These are phyloP conservation scores for Eutrema salsugineum DNA, from an alignment of 441 rosid genomes.

Conservation along the genomic window DNA sequence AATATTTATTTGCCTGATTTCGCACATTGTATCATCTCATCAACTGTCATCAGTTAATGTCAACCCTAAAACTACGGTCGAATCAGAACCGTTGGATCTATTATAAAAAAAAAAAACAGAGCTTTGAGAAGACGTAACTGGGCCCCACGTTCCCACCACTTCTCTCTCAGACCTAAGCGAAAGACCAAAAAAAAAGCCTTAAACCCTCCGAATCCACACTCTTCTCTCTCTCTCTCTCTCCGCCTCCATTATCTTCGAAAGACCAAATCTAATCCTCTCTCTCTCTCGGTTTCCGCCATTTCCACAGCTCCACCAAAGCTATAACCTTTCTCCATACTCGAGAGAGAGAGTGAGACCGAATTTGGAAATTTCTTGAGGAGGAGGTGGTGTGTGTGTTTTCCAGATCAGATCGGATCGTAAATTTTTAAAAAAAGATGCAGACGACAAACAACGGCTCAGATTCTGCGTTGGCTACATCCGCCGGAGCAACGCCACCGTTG, in stretches of 20 bases:
- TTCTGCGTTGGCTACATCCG: conserved; percentile 34
- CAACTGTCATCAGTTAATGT: conserved; percentile 3
- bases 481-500: conserved; percentile 32
- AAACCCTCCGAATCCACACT: conserved; percentile 28
- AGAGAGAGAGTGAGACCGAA: neutral
- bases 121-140: conserved; percentile 1
- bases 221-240: conserved; percentile 19
- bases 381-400: neutral
- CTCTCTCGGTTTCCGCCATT: conserved; percentile 27
- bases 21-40: neutral
- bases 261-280: conserved; percentile 19
- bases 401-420: conserved; percentile 20
- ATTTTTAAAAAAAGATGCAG: conserved; percentile 63
- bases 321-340: neutral
- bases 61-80: conserved; percentile 25
- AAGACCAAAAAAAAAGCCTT: conserved; percentile 18
- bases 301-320: neutral
- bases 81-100: conserved; percentile 28
- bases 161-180: conserved; percentile 20
- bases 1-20: neutral
- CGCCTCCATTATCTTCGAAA: conserved; percentile 29
- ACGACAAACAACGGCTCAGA: conserved; percentile 56
- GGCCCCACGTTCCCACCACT: conserved; percentile 35
- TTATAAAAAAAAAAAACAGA: neutral
- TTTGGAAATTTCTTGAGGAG: neutral